Conservation (phyloP, 139 green algal genomes). For the Picochlorum sp. region DNA sequence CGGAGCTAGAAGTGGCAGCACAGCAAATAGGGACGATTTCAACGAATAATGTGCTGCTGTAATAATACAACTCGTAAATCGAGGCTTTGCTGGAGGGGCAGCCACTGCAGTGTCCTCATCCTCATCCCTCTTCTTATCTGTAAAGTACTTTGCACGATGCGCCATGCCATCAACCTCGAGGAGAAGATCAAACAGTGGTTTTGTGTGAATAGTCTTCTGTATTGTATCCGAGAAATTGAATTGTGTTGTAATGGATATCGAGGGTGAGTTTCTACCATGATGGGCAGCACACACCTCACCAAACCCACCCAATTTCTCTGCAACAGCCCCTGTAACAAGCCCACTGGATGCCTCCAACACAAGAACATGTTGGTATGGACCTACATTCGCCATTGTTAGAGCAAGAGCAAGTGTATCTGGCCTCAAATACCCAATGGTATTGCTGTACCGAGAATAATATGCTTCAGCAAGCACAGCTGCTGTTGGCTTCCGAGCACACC, state of each 20-base stretch:
- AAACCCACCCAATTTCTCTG: conserved; percentile 64
- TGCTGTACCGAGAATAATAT: conserved; percentile 33
- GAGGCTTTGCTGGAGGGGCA: conserved; percentile 6
- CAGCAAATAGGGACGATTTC: conserved; percentile 27
- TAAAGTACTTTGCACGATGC: not conserved
- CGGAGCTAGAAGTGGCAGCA: conserved; percentile 64
- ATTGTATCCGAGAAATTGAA: conserved; percentile 43
- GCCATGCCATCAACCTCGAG: not conserved
- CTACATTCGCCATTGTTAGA: conserved; percentile 68
- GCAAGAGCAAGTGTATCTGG: conserved; percentile 62
- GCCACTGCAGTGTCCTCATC: not conserved
- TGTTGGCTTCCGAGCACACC: conserved; percentile 41
- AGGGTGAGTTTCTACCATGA: conserved; percentile 18
- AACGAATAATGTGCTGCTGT: conserved; percentile 34
- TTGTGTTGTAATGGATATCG: conserved; percentile 13
- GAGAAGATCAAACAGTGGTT: conserved; percentile 25
- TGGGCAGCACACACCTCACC: conserved; percentile 43
- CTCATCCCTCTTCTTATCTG: no score
- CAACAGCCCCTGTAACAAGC: conserved; percentile 56
- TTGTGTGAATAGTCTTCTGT: conserved; percentile 24
- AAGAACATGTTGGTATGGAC: conserved; percentile 44
- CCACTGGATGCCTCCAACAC: conserved; percentile 61
- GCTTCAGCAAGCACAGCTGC: conserved; percentile 47
- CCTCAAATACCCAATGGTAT: conserved; percentile 53
- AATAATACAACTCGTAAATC: conserved; percentile 63